phyloP scores from a whole-genome alignment of 768 basidiomycete species.

The Hygrocybe coccinea region DNA sequence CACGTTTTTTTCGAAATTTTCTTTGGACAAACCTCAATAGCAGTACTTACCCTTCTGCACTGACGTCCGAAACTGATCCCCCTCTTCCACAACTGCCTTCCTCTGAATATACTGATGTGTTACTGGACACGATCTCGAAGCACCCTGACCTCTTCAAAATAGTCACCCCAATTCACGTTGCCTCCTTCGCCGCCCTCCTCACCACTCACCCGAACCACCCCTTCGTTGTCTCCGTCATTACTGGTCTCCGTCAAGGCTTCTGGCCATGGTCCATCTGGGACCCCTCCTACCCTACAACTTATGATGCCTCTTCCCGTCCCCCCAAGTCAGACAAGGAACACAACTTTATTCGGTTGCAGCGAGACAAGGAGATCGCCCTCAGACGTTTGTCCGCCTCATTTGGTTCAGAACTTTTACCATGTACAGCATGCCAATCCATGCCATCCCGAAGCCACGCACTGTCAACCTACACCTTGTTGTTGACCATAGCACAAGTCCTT shows the following conservation, averaged over 20 bases:
- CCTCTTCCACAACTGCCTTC: no score
- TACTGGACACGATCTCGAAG: no score
- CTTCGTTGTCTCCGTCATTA: no score
- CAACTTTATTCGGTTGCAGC: conserved; percentile 26
- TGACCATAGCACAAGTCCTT: conserved; percentile 34
- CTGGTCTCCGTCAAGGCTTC: no score
- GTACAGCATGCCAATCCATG: conserved; percentile 36
- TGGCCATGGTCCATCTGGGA: conserved; percentile 40
- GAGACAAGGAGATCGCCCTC: conserved; percentile 21
- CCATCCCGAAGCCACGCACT: conserved; percentile 33
- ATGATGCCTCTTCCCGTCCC: conserved; percentile 21
- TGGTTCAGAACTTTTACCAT: conserved; percentile 34
- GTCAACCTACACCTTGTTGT: conserved; percentile 35
- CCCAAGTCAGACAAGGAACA: conserved; percentile 15
- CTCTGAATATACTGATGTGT: no score
- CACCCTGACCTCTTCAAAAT: no score
- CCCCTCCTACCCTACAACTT: conserved; percentile 15
- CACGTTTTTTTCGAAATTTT: no score
- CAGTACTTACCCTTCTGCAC: no score
- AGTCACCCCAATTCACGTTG: no score
- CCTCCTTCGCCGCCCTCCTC: conserved; percentile 18
- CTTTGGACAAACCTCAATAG: no score
- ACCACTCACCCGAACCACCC: no score
- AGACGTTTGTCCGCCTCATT: conserved; percentile 30
- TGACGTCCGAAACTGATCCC: no score